Conservation (phyloP, 805 yeast genomes). For the Saturnispora mendoncae region DNA sequence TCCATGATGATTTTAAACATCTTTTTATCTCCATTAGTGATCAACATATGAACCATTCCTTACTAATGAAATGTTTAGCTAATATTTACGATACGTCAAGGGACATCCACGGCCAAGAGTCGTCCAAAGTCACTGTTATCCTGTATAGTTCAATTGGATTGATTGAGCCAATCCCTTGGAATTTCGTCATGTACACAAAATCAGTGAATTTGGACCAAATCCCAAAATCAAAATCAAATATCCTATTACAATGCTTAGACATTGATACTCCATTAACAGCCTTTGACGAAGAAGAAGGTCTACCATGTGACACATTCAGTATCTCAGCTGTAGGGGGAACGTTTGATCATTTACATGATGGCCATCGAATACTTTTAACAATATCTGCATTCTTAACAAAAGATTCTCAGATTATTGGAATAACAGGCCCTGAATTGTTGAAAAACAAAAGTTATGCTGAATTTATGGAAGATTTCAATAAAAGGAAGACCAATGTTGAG, state of each 20-base stretch:
- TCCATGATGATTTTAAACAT: background rate
- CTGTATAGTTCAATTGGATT: background rate
- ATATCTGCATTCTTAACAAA: conserved; percentile 57
- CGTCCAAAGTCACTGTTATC: background rate
- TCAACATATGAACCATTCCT: background rate
- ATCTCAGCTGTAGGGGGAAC: conserved; percentile 82
- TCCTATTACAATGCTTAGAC: too few relatives aligned
- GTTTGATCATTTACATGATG: conserved; percentile 93
- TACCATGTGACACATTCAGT: background rate
- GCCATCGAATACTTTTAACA: conserved; percentile 80
- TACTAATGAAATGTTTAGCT: conserved; percentile 2
- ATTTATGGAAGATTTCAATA: conserved; percentile 48
- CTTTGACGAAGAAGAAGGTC: background rate
- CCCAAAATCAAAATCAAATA: too few relatives aligned
- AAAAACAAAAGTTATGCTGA: conserved; percentile 67
- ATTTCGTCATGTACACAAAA: background rate
- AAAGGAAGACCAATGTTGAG: conserved; percentile 39
- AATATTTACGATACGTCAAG: conserved; percentile 6
- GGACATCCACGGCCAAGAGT: background rate
- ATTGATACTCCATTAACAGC: too few relatives aligned
- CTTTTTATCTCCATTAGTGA: background rate
- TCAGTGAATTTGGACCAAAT: background rate
- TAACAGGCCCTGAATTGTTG: conserved; percentile 69
- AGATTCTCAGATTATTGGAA: conserved; percentile 59
- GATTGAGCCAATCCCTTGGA: background rate